A percentile compares a stretch with the other conserved stretches of the same genome.
These are phyloP conservation scores for Nicotiana obtusifolia DNA, from an alignment of 257 asterid species.

Conservation along the genomic window DNA sequence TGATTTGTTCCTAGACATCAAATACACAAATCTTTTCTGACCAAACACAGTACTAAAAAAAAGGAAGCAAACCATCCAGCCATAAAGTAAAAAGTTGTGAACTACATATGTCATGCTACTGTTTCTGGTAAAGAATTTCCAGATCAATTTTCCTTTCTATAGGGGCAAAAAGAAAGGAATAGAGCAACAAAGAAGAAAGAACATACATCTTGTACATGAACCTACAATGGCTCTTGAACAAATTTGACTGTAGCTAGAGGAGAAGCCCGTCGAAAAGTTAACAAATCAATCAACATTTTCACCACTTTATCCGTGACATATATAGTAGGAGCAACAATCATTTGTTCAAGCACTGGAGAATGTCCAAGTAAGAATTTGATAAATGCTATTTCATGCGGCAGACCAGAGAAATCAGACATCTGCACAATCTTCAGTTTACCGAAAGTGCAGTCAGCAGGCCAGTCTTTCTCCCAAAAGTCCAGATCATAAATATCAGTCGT, in stretches of 20 bases:
- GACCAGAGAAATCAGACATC: constrained; percentile 51
- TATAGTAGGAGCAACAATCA: constrained; percentile 50
- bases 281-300: constrained; percentile 55
- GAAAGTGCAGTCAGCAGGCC: constrained; percentile 27
- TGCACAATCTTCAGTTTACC: constrained; percentile 44
- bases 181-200: not conserved
- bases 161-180: not conserved
- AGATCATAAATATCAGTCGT: constrained; percentile 27
- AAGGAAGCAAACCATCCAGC: not conserved
- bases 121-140: not conserved
- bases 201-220: not conserved
- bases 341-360: constrained; percentile 52
- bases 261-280: constrained; percentile 74
- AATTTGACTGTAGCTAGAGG: constrained; percentile 59
- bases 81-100: not conserved
- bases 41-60: not conserved
- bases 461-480: constrained; percentile 42
- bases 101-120: not conserved
- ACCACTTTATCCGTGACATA: constrained; percentile 40
- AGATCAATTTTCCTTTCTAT: not conserved
- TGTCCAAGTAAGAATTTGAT: constrained; percentile 64
- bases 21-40: not conserved
- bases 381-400: constrained; percentile 58
- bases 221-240: constrained; percentile 32
- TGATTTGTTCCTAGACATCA: not conserved